A percentile compares a stretch with the other conserved stretches of the same genome.
phyloP scores from a whole-genome alignment of 2,329 filamentous ascomycete genomes.

The Huntiella omanensis region DNA sequence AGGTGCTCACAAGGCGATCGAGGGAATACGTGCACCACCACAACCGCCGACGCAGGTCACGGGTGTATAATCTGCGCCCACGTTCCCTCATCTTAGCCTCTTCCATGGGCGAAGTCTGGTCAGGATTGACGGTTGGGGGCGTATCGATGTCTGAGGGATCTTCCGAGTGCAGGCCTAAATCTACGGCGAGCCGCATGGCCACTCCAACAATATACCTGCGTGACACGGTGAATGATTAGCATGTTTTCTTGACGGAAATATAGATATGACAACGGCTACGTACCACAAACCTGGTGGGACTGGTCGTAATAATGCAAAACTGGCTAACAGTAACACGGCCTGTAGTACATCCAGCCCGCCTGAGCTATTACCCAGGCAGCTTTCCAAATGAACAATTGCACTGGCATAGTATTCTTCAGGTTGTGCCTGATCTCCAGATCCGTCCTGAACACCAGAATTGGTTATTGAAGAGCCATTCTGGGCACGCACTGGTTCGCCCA shows the following conservation, averaged over 20 bases:
- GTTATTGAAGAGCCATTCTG: conserved; percentile 17
- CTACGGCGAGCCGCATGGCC: conserved; percentile 73
- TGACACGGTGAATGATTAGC: conserved; percentile 2
- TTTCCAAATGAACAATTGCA: conserved; percentile 78
- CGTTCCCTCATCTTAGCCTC: conserved; percentile 24
- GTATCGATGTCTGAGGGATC: conserved; percentile 49
- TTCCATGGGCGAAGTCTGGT: conserved; percentile 1
- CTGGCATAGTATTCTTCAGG: conserved; percentile 94
- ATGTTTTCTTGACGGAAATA: neutral
- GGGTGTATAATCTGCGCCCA: conserved; percentile 60
- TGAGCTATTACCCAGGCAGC: conserved; percentile 67
- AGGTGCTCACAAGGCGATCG: conserved; percentile 85
- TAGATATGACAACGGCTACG: conserved; percentile 12
- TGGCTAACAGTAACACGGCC: conserved; percentile 75
- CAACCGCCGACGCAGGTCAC: conserved; percentile 67
- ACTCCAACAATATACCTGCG: conserved; percentile 81
- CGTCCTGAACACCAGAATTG: conserved; percentile 15
- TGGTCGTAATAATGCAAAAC: conserved; percentile 76
- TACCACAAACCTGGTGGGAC: conserved; percentile 83
- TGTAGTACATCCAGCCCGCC: conserved; percentile 85
- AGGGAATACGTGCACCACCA: conserved; percentile 98
- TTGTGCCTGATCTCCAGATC: conserved; percentile 34
- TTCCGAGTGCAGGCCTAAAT: conserved; percentile 82
- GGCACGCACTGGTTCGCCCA: conserved; percentile 41
- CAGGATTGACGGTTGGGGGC: conserved; percentile 15